phyloP scores from a whole-genome alignment of 2,329 filamentous ascomycete species.

The Colletotrichum sp. region DNA sequence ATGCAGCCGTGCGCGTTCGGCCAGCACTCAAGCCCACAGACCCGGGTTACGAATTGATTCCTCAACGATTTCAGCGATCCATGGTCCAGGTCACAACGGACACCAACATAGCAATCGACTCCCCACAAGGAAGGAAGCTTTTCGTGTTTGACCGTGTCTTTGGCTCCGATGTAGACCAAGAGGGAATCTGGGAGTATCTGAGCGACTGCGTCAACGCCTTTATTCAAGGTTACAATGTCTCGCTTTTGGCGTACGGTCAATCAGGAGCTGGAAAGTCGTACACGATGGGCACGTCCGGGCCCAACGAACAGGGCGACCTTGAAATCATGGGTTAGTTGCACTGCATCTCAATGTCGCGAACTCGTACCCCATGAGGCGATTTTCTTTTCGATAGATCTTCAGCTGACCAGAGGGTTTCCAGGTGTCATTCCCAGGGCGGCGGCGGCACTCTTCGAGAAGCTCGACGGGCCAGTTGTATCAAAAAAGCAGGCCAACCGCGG shows the following conservation, averaged over 20 bases:
- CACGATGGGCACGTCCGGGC: conserved; percentile 96
- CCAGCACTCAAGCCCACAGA: conserved; percentile 83
- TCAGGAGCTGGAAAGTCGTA: conserved; percentile 98
- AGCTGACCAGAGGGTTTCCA: conserved; percentile 36
- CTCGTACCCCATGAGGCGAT: not conserved
- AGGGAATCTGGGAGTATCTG: conserved; percentile 93
- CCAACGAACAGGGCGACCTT: conserved; percentile 72
- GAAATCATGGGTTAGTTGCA: conserved; percentile 75
- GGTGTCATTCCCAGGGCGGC: conserved; percentile 96
- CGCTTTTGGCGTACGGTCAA: conserved; percentile 93
- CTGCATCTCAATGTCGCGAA: not conserved
- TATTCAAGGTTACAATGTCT: conserved; percentile 97
- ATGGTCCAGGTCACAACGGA: conserved; percentile 89
- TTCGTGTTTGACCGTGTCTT: conserved; percentile 98
- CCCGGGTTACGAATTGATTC: conserved; percentile 93
- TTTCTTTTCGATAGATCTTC: not conserved
- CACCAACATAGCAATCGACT: conserved; percentile 86
- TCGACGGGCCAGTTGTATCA: conserved; percentile 74
- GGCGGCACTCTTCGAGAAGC: conserved; percentile 82
- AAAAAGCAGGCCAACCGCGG: conserved; percentile 58
- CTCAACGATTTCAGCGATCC: conserved; percentile 90
- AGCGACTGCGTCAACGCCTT: conserved; percentile 90
- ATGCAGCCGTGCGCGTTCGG: conserved; percentile 86
- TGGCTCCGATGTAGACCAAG: conserved; percentile 79
- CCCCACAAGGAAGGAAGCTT: conserved; percentile 88